These are phyloP conservation scores for Phoma sp. DNA, from an alignment of 2,329 filamentous ascomycete genomes.

Conservation along the genomic window DNA sequence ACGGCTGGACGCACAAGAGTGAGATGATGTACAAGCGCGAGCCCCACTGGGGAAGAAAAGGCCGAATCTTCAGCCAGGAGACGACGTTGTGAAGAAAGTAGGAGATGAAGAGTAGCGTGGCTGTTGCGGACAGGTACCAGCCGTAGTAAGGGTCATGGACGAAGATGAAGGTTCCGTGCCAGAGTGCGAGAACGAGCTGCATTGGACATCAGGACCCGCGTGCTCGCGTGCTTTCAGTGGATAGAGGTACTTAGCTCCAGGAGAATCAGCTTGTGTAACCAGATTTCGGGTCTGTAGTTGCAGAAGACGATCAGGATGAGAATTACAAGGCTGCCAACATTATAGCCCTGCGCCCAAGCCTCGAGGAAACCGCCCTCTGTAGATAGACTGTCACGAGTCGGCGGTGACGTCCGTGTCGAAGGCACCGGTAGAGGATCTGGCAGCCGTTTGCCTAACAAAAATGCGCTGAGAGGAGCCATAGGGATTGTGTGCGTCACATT, in stretches of 20 bases:
- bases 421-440: conserved; percentile 24
- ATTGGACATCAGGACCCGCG: too few relatives aligned
- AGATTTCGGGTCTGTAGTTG: conserved; percentile 43
- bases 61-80: conserved; percentile 45
- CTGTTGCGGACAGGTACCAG: conserved; percentile 44
- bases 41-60: conserved; percentile 44
- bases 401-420: conserved; percentile 35
- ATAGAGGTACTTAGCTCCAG: conserved; percentile 30
- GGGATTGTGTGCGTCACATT: conserved; percentile 4
- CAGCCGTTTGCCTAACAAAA: conserved; percentile 25
- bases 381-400: conserved; percentile 33
- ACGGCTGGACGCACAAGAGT: conserved; percentile 41
- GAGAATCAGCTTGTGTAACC: conserved; percentile 45
- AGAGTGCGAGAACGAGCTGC: conserved; percentile 44
- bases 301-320: conserved; percentile 46
- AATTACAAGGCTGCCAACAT: conserved; percentile 43
- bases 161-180: conserved; percentile 47
- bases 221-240: too few relatives aligned
- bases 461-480: conserved; percentile 34
- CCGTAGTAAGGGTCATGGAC: conserved; percentile 39
- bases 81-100: conserved; percentile 46
- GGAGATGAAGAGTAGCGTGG: conserved; percentile 44
- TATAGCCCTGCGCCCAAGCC: conserved; percentile 47
- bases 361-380: conserved; percentile 40
- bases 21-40: conserved; percentile 41